Percentiles rank a stretch among this genome's conserved stretches.
Conservation (phyloP, 768 basidiomycete genomes). For the Tricholoma furcatifolium region DNA sequence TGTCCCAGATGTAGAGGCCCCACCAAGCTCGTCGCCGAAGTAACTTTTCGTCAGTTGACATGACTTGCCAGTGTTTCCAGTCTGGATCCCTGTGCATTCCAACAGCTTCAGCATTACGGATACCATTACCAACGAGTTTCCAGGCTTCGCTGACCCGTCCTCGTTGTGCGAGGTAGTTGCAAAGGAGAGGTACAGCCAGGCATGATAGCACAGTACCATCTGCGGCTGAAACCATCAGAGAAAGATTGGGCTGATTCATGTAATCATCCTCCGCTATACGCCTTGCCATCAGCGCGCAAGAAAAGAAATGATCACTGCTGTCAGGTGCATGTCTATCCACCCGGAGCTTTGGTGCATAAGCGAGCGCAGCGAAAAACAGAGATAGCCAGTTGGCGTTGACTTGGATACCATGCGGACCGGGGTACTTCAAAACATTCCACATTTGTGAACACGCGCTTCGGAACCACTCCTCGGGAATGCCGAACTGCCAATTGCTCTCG, state of each 20-base stretch:
- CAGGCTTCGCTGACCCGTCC: constrained; percentile 51
- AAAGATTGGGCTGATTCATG: constrained; percentile 31
- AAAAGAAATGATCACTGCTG: constrained; percentile 32
- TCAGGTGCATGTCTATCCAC: background rate
- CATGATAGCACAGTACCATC: constrained; percentile 48
- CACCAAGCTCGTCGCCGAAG: constrained; percentile 44
- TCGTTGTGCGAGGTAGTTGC: constrained; percentile 42
- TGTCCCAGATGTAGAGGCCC: constrained; percentile 41
- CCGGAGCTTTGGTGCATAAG: constrained; percentile 32
- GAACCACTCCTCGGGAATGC: constrained; percentile 51
- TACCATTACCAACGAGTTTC: constrained; percentile 41
- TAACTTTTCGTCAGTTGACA: constrained; percentile 41
- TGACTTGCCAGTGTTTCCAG: constrained; percentile 40
- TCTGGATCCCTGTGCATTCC: constrained; percentile 45
- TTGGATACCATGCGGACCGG: constrained; percentile 28
- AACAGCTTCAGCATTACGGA: constrained; percentile 38
- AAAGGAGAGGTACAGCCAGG: constrained; percentile 43
- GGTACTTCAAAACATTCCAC: constrained; percentile 42
- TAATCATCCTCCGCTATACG: constrained; percentile 46
- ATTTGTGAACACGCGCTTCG: constrained; percentile 38
- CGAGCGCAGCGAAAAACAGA: constrained; percentile 48
- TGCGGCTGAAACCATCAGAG: constrained; percentile 36
- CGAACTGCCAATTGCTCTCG: constrained; percentile 49
- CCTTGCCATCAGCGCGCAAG: constrained; percentile 42
- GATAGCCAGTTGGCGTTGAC: constrained; percentile 52